phyloP scores from a whole-genome alignment of 2,329 filamentous ascomycete genomes.

The Penicillium sumatraense region DNA sequence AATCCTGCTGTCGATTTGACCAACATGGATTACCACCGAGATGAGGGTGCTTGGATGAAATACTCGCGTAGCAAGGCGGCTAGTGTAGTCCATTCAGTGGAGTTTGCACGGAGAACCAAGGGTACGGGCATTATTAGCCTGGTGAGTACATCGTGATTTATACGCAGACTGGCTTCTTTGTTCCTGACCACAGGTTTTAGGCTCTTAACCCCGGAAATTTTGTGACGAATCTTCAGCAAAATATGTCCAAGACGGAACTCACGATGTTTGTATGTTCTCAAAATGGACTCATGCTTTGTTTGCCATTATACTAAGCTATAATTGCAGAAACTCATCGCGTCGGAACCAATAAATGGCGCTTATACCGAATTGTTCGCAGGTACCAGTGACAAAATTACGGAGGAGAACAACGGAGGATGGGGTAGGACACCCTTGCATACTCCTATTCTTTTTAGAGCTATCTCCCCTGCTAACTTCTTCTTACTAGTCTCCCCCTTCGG shows the following conservation, averaged over 20 bases:
- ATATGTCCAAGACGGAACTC: slow-evolving; percentile 8
- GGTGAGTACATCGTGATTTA: background rate
- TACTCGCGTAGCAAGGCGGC: slow-evolving; percentile 28
- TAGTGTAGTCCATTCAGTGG: slow-evolving; percentile 22
- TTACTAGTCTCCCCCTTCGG: slow-evolving; percentile 9
- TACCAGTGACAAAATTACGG: background rate
- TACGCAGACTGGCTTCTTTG: background rate
- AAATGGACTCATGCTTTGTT: background rate
- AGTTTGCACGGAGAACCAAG: slow-evolving; percentile 15
- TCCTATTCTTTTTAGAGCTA: background rate
- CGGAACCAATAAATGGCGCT: slow-evolving; percentile 16
- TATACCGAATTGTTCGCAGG: slow-evolving; percentile 30
- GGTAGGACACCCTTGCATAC: background rate
- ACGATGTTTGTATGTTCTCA: background rate
- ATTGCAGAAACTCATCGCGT: slow-evolving; percentile 1
- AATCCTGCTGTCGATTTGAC: slow-evolving; percentile 8
- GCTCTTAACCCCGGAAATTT: slow-evolving; percentile 16
- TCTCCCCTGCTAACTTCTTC: background rate
- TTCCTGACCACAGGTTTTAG: slow-evolving; percentile 2
- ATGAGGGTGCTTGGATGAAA: slow-evolving; percentile 17
- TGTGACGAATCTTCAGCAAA: slow-evolving; percentile 13
- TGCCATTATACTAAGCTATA: background rate
- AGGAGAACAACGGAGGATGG: slow-evolving; percentile 9
- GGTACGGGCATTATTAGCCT: slow-evolving; percentile 24
- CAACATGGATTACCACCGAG: slow-evolving; percentile 10